These are phyloP conservation scores for Aegilops bicornis DNA, from an alignment of 176 grass and related monocot species.

Conservation along the genomic window DNA sequence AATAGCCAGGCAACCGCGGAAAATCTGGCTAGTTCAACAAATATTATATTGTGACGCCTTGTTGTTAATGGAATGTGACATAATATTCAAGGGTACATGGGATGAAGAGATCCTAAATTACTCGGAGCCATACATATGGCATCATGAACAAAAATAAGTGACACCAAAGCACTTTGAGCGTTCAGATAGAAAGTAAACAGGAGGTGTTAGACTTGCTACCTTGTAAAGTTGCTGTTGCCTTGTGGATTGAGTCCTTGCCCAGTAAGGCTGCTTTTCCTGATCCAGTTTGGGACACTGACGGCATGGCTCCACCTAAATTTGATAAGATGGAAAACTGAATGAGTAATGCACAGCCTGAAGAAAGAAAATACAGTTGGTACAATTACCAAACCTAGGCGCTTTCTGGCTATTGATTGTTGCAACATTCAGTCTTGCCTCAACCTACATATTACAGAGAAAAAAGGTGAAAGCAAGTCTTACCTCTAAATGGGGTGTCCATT, in stretches of 20 bases:
- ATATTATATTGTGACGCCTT: neutral
- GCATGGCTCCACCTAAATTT: constrained; percentile 22
- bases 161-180: too few relatives aligned
- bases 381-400: neutral
- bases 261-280: too few relatives aligned
- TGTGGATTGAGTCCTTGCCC: too few relatives aligned
- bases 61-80: constrained; percentile 5
- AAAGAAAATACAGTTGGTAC: neutral
- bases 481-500: too few relatives aligned
- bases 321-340: neutral
- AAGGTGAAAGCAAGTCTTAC: too few relatives aligned
- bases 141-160: too few relatives aligned
- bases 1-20: neutral
- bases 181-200: too few relatives aligned
- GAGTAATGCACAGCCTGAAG: neutral
- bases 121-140: too few relatives aligned
- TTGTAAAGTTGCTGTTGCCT: too few relatives aligned
- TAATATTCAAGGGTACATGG: neutral
- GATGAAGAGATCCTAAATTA: too few relatives aligned
- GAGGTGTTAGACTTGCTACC: too few relatives aligned
- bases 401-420: neutral
- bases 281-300: too few relatives aligned
- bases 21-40: neutral
- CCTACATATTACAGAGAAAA: neutral
- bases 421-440: neutral